Evolutionary conservation across 2,329 filamentous ascomycete species (phyloP).

Genomic region (Ophiocordyceps robertsii): DNA sequence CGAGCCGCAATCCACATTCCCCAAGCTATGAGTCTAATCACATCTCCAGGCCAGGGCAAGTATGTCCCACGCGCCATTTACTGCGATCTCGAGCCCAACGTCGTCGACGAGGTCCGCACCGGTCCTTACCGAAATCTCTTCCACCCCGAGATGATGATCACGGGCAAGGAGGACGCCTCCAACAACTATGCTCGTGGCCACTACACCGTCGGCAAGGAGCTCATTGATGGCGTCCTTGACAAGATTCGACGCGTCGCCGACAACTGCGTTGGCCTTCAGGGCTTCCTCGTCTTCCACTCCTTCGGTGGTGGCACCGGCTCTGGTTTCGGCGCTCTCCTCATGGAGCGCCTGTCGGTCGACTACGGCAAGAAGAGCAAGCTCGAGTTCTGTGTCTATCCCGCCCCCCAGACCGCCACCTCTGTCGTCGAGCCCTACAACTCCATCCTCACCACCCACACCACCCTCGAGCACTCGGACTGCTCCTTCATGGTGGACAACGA

Average conservation of each 20-base stretch:
- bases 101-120: slow-evolving; percentile 97
- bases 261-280: slow-evolving; percentile 95
- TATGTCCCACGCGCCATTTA: slow-evolving; percentile 99
- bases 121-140: slow-evolving; percentile 92
- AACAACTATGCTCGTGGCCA: slow-evolving; percentile 99
- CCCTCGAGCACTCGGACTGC: slow-evolving; percentile 98
- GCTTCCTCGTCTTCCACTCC: slow-evolving; percentile 99
- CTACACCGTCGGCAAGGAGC: slow-evolving; percentile 99
- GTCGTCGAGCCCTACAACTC: slow-evolving; percentile 99
- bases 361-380: slow-evolving; percentile 99
- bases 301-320: slow-evolving; percentile 98
- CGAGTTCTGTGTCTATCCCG: slow-evolving; percentile 98
- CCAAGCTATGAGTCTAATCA: not conserved
- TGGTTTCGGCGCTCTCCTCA: slow-evolving; percentile 93
- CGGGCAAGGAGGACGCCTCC: slow-evolving; percentile 98
- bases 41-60: slow-evolving; percentile 73
- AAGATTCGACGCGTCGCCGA: slow-evolving; percentile 96
- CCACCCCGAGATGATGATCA: slow-evolving; percentile 99
- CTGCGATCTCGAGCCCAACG: slow-evolving; percentile 98
- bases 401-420: slow-evolving; percentile 90
- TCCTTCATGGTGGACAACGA: slow-evolving; percentile 99
- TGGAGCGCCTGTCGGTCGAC: slow-evolving; percentile 98
- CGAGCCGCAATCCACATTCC: slow-evolving; percentile 1
- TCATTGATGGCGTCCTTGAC: slow-evolving; percentile 95
- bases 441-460: slow-evolving; percentile 97